These are phyloP conservation scores for Lipomyces starkeyi DNA, from an alignment of 805 yeast species.

Conservation along the genomic window DNA sequence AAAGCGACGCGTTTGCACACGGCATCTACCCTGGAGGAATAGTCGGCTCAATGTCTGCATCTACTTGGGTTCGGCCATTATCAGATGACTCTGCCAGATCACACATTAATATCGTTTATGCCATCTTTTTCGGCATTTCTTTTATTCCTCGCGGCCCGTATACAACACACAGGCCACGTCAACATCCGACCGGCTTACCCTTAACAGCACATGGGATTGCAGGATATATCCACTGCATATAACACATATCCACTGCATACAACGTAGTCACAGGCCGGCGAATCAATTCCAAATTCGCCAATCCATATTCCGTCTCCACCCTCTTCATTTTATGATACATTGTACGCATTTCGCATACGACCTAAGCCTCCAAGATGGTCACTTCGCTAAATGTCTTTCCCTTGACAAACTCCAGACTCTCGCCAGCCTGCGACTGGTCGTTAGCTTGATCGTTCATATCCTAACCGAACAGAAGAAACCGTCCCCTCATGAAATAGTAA, in stretches of 20 bases:
- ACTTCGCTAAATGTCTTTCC: constrained; percentile 51
- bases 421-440: constrained; percentile 55
- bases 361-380: neutral
- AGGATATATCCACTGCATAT: too few relatives aligned
- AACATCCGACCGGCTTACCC: too few relatives aligned
- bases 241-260: too few relatives aligned
- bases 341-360: neutral
- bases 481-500: constrained; percentile 55
- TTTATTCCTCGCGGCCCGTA: too few relatives aligned
- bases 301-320: neutral
- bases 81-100: neutral
- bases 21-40: neutral
- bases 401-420: constrained; percentile 62
- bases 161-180: too few relatives aligned
- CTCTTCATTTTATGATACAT: neutral
- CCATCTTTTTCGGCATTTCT: neutral
- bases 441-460: constrained; percentile 48
- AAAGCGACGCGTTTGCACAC: neutral
- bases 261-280: too few relatives aligned
- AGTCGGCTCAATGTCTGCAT: neutral
- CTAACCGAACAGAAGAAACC: constrained; percentile 29
- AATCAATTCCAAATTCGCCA: too few relatives aligned
- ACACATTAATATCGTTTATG: neutral
- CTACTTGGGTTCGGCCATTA: too few relatives aligned
- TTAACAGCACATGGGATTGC: too few relatives aligned